Conservation (phyloP, 2,329 filamentous ascomycete genomes). For the Aaosphaeria arxii region DNA sequence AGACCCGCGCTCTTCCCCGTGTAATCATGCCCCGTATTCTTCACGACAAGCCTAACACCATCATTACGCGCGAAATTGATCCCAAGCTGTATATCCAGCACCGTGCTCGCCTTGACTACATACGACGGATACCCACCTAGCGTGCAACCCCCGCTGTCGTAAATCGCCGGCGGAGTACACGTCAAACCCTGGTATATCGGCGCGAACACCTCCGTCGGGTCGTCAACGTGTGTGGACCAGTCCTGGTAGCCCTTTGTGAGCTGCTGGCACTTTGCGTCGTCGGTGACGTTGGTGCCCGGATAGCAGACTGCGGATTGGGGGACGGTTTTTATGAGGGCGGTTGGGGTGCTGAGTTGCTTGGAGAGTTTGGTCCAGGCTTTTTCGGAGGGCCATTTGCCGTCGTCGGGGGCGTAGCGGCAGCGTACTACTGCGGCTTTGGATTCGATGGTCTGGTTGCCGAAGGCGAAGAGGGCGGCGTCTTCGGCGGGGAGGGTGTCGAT, state of each 20-base stretch:
- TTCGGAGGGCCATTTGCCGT: constrained; percentile 23
- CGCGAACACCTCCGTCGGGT: constrained; percentile 23
- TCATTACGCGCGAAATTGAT: constrained; percentile 27
- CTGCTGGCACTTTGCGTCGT: constrained; percentile 18
- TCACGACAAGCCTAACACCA: constrained; percentile 25
- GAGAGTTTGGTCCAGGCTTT: constrained; percentile 18
- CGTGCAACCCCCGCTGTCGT: constrained; percentile 18
- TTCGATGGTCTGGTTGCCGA: constrained; percentile 11
- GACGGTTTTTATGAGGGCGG: constrained; percentile 15
- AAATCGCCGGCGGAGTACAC: constrained; percentile 19
- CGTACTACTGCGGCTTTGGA: constrained; percentile 4
- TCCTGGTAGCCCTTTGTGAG: constrained; percentile 17
- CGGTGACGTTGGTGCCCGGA: constrained; percentile 7
- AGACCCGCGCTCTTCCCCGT: constrained; percentile 21
- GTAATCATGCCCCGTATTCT: constrained; percentile 32
- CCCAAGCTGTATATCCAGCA: constrained; percentile 22
- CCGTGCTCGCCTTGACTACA: constrained; percentile 19
- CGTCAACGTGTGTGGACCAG: constrained; percentile 18
- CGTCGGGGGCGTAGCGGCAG: constrained; percentile 16
- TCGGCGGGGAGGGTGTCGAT: constrained; percentile 17
- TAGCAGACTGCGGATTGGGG: constrained; percentile 24
- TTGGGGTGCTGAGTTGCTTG: constrained; percentile 18
- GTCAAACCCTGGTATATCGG: constrained; percentile 27
- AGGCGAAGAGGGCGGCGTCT: constrained; percentile 17
- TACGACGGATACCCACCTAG: constrained; percentile 25